Evolutionary conservation across 2,329 filamentous ascomycete species (phyloP), one percentile per base, ranked within the genome.

Genomic region (Trichophyton simii): DNA sequence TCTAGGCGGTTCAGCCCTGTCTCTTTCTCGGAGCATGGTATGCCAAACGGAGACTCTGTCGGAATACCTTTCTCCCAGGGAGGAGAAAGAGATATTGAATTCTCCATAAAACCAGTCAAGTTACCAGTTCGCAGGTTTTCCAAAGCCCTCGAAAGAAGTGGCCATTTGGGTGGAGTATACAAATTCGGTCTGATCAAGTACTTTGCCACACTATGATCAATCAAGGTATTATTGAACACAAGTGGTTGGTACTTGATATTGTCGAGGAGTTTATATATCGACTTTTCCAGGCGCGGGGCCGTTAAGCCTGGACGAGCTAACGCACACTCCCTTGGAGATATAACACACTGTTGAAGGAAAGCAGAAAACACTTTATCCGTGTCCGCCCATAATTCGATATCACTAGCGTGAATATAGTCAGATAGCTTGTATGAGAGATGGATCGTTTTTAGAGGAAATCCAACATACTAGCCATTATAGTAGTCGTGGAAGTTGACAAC

Each of bases 241-340:
- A 61, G 46, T 7, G 62, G 62, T 8, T 22, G 59, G 34, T 54
- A 59, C 58, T 63, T 63, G 28, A 61, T n/a, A 6, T 46, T 20
- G 3, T 63, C 52, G 22, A 63, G 38, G 8, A 61, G 11, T 6
- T 61, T 46, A 6, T 22, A 58, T 6, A 61, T 36, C 48, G 78
- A 77, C 44, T 76, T 71, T 46, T 78, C 74, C 3, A 76, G 69
- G 57, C 78, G 76, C 18, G 72, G 70, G 9, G 74, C 67, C 18
- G 72, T 68, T 52, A 70, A 67, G 7, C 70, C 61, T 31, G 62
- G 62, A 18, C 64, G 67, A n/a, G 68, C 67, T 42, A 72, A 73
- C 13, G 80, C 70, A 48, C 71, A 70, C 3, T 68, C 65, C 34
- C 73, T 72, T 61, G 75, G 72, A 15, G 54, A 36, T 3, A 69